A percentile compares a stretch with the other conserved stretches of the same genome.
Conservation (phyloP, 345 rosid species). For the Populus davidiana region DNA sequence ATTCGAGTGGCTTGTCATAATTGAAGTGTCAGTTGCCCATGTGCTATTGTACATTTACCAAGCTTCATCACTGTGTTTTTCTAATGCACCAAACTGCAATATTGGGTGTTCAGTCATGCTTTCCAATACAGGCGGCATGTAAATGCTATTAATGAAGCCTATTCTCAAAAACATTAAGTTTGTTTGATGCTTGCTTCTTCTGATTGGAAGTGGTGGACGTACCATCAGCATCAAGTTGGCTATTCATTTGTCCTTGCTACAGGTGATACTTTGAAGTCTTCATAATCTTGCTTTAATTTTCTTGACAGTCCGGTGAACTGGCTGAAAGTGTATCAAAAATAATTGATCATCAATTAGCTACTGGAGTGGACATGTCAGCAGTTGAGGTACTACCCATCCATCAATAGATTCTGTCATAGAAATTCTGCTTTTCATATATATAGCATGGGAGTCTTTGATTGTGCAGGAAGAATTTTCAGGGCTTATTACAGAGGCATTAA, state of each 20-base stretch:
- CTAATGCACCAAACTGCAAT: too few species aligned
- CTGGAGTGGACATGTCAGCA: slow-evolving; percentile 82
- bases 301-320: slow-evolving; percentile 78
- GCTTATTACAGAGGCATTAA: slow-evolving; percentile 81
- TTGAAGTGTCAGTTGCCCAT: too few species aligned
- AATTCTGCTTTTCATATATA: slow-evolving; percentile 19
- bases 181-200: too few species aligned
- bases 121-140: not conserved
- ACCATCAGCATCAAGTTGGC: not conserved
- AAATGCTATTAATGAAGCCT: too few species aligned
- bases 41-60: too few species aligned
- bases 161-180: too few species aligned
- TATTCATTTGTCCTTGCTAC: not conserved
- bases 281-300: slow-evolving; percentile 27
- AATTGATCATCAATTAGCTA: slow-evolving; percentile 78
- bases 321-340: slow-evolving; percentile 94
- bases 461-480: slow-evolving; percentile 96
- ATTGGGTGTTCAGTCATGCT: not conserved
- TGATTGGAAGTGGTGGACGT: not conserved
- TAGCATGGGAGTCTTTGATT: slow-evolving; percentile 13
- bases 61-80: too few species aligned
- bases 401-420: slow-evolving; percentile 6
- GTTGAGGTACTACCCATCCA: slow-evolving; percentile 61
- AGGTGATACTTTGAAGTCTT: not conserved
- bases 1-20: too few species aligned